Percentiles rank a stretch among this genome's conserved stretches.
Conservation (phyloP, 768 basidiomycete species). For the Trametes cinnabarina region DNA sequence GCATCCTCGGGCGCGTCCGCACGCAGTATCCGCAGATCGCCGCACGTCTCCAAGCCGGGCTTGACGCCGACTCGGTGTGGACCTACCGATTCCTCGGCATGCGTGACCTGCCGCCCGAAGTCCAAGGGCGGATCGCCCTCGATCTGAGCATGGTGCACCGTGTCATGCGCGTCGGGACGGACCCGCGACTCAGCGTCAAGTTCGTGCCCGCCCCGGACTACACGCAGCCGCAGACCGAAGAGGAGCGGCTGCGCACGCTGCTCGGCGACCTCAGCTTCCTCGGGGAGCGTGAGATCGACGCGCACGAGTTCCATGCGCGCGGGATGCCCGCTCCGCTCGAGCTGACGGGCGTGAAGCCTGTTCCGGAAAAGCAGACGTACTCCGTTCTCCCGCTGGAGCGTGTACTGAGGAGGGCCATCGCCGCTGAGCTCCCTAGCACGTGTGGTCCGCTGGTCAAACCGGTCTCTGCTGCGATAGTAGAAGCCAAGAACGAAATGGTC, state of each 20-base stretch:
- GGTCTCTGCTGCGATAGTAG: constrained; percentile 7
- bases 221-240: not conserved
- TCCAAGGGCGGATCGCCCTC: not conserved
- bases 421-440: not conserved
- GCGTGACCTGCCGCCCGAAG: not conserved
- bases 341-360: not conserved
- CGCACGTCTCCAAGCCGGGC: not conserved
- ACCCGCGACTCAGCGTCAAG: constrained; percentile 11
- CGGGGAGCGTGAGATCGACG: not conserved
- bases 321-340: constrained; percentile 13
- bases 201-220: constrained; percentile 10
- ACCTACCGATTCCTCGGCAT: constrained; percentile 27
- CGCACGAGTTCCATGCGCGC: not conserved
- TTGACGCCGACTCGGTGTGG: constrained; percentile 11
- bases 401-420: constrained; percentile 16
- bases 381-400: constrained; percentile 15
- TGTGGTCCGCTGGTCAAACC: not conserved
- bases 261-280: not conserved
- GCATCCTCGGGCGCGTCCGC: constrained; percentile 15
- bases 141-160: constrained; percentile 17
- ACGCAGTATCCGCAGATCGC: constrained; percentile 4
- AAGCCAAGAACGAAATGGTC: constrained; percentile 14
- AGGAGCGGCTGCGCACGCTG: not conserved
- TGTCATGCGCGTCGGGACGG: constrained; percentile 16
- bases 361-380: not conserved